Evolutionary conservation across 768 basidiomycete genomes (phyloP).

Genomic region (Albatrellus ellisii): DNA sequence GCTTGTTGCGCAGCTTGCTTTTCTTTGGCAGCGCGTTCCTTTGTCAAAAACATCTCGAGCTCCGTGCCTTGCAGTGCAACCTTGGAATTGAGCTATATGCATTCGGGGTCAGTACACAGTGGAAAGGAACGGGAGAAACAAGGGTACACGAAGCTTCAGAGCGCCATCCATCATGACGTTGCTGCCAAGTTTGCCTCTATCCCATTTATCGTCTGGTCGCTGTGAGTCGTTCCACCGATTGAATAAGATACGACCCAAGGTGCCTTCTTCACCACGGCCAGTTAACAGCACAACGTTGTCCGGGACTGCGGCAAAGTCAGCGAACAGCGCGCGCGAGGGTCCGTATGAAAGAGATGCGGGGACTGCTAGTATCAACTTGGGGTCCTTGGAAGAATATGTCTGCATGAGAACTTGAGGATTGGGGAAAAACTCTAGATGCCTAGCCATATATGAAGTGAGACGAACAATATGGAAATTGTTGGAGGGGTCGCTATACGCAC

Average conservation of each 20-base stretch:
- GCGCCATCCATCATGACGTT: slow-evolving; percentile 72
- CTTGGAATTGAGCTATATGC: slow-evolving; percentile 67
- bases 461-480: neutral
- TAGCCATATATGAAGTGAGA: slow-evolving; percentile 19
- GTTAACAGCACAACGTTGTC: slow-evolving; percentile 87
- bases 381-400: slow-evolving; percentile 74
- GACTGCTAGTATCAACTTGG: slow-evolving; percentile 88
- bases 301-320: slow-evolving; percentile 69
- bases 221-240: slow-evolving; percentile 80
- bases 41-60: slow-evolving; percentile 66
- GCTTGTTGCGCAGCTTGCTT: slow-evolving; percentile 82
- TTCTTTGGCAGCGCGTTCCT: slow-evolving; percentile 66
- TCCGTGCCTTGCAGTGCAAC: slow-evolving; percentile 83
- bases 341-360: slow-evolving; percentile 91
- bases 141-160: slow-evolving; percentile 49
- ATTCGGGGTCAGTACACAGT: slow-evolving; percentile 4
- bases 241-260: slow-evolving; percentile 67
- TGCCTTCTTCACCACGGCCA: slow-evolving; percentile 62
- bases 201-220: slow-evolving; percentile 72
- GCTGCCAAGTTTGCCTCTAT: slow-evolving; percentile 78
- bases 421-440: slow-evolving; percentile 86
- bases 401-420: slow-evolving; percentile 70
- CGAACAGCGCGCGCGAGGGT: slow-evolving; percentile 75
- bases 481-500: slow-evolving; percentile 29
- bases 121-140: neutral